Conservation (phyloP, 768 basidiomycete genomes). For the Suillus weaverae region DNA sequence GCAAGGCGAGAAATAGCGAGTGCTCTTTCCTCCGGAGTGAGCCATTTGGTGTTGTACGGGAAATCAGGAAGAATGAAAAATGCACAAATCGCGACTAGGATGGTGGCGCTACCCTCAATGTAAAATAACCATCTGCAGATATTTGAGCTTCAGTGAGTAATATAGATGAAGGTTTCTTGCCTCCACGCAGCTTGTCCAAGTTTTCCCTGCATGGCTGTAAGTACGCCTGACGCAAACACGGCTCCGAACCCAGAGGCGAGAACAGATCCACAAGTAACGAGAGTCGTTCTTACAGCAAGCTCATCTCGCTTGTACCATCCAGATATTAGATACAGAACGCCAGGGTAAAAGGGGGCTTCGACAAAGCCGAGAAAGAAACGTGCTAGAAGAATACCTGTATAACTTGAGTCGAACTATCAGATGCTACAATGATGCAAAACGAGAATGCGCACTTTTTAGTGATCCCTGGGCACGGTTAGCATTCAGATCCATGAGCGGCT, state of each 20-base stretch:
- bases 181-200: constrained; percentile 42
- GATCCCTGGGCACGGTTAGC: not conserved
- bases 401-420: constrained; percentile 8
- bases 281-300: constrained; percentile 37
- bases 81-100: constrained; percentile 34
- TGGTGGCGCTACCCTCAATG: constrained; percentile 33
- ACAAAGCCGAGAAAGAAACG: constrained; percentile 46
- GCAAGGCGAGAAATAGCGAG: constrained; percentile 33
- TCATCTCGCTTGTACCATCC: constrained; percentile 43
- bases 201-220: constrained; percentile 41
- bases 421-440: not conserved
- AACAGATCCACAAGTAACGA: constrained; percentile 38
- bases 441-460: not conserved
- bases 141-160: not conserved
- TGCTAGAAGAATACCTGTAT: constrained; percentile 27
- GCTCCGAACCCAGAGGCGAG: constrained; percentile 48
- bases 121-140: constrained; percentile 22
- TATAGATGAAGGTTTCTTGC: constrained; percentile 20
- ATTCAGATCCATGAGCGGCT: not conserved
- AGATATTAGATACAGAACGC: constrained; percentile 32
- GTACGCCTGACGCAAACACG: constrained; percentile 44
- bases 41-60: constrained; percentile 33
- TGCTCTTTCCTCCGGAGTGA: constrained; percentile 29
- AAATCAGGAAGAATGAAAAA: constrained; percentile 41
- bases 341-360: constrained; percentile 29